Conservation (phyloP, 2,329 filamentous ascomycete species). For the Venturia pyrina region DNA sequence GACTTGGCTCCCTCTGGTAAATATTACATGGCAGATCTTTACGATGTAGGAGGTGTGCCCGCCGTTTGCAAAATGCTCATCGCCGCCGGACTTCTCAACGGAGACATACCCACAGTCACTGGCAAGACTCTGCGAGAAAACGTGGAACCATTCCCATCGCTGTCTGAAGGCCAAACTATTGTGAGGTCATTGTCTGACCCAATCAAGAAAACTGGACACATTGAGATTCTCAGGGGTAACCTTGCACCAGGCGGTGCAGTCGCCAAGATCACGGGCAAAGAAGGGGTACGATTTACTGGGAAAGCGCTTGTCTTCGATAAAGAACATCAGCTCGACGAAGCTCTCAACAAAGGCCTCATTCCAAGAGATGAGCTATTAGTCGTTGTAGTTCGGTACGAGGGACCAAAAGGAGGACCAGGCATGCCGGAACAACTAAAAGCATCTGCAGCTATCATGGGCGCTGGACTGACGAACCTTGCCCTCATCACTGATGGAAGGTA, state of each 20-base stretch:
- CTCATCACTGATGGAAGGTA: slow-evolving; percentile 90
- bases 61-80: slow-evolving; percentile 79
- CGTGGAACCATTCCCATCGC: slow-evolving; percentile 62
- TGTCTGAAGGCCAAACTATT: slow-evolving; percentile 70
- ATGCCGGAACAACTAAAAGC: slow-evolving; percentile 95
- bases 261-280: slow-evolving; percentile 94
- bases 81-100: slow-evolving; percentile 64
- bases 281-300: slow-evolving; percentile 73
- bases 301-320: slow-evolving; percentile 79
- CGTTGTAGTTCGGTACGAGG: slow-evolving; percentile 85
- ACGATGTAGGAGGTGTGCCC: slow-evolving; percentile 74
- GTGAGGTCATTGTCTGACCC: slow-evolving; percentile 73
- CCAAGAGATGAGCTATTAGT: slow-evolving; percentile 73
- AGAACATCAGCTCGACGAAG: slow-evolving; percentile 66
- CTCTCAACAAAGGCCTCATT: slow-evolving; percentile 61
- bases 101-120: slow-evolving; percentile 69
- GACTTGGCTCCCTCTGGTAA: slow-evolving; percentile 75
- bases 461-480: slow-evolving; percentile 75
- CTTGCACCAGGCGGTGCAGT: slow-evolving; percentile 82
- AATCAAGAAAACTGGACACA: slow-evolving; percentile 77
- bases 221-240: slow-evolving; percentile 81
- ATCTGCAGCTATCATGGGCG: slow-evolving; percentile 84
- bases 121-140: slow-evolving; percentile 78
- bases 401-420: slow-evolving; percentile 83
- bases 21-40: slow-evolving; percentile 82